Evolutionary conservation across 2,329 filamentous ascomycete genomes (phyloP), one percentile per base, ranked within the genome.

Genomic region (Sporothrix variecibatus): DNA sequence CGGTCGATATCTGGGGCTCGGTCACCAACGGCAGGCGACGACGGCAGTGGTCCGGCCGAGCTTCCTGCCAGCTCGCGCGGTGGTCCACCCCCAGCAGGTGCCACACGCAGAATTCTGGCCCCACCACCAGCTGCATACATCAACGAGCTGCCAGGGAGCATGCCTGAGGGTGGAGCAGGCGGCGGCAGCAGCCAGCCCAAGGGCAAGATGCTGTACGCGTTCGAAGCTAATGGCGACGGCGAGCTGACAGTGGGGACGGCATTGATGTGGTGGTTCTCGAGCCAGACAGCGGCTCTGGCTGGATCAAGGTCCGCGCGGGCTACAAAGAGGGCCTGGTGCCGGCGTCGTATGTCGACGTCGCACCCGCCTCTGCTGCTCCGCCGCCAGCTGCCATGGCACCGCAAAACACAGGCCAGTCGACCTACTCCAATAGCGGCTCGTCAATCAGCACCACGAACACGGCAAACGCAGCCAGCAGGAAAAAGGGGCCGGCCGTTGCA

Each of bases 401-500:
- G 9, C 85, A 86, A 76, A 80, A 84, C 76, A 85, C 85, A 3
- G 84, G 85, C 17, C 82, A 83, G 34, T 85, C 93, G 9, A 90
- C 89, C 0, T 94, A 94, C 79, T 97, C 94, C 4, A 94, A 90
- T 77, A 95, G 93, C 9, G 90, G 90, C 3, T 90, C 90, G 4
- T 94, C 92, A 0, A 84, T 94, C 72, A 82, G 85, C 5, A 80
- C 81, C 15, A 71, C 23, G 23, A 68, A 70, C 34, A 80, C 79
- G 23, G 15, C 34, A 5, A 6, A 76, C 77, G 34, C 56, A 23
- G 83, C 84, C 3, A 79, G 81, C 53, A 97, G 95, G 85, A 97
- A 97, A 83, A 94, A 97, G 81, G 95, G 95, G 0, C 95, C 95
- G 0, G 94, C 92, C 0, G 96, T 99, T 4, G 96, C 96, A 17